Evolutionary conservation across 1,284 basidiomycete genomes (phyloP).

Genomic region (Cryptococcus neoformans): DNA sequence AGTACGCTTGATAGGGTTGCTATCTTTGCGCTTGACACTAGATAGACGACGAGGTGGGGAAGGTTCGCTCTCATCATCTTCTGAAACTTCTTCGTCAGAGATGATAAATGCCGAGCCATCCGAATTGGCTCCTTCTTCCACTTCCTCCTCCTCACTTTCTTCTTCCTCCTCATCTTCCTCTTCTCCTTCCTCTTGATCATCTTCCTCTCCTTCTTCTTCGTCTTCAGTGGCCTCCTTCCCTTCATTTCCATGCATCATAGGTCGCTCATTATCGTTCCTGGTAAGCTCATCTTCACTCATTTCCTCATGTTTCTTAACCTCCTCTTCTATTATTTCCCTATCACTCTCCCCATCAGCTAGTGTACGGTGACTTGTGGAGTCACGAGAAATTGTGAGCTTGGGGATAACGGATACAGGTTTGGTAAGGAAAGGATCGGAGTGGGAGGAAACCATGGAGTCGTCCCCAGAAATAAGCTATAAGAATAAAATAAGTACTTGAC

Average conservation of each 20-base stretch:
- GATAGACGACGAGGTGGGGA: neutral
- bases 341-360: conserved; percentile 13
- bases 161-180: conserved; percentile 37
- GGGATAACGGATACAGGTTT: conserved; percentile 4
- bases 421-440: conserved; percentile 33
- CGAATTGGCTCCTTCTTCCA: conserved; percentile 19
- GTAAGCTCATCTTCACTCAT: conserved; percentile 15
- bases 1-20: neutral
- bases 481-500: neutral
- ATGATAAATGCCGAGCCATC: conserved; percentile 16
- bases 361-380: conserved; percentile 1
- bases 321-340: conserved; percentile 14
- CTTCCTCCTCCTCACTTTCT: conserved; percentile 28
- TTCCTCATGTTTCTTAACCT: conserved; percentile 14
- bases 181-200: conserved; percentile 18
- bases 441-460: conserved; percentile 11
- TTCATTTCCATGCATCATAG: conserved; percentile 15
- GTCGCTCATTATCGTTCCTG: conserved; percentile 15
- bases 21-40: neutral
- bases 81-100: conserved; percentile 34
- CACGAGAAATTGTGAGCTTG: conserved; percentile 14
- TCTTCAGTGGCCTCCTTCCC: conserved; percentile 20
- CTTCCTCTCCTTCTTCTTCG: conserved; percentile 20
- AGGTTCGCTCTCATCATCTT: conserved; percentile 18
- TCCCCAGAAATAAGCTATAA: conserved; percentile 12